Evolutionary conservation across 139 green algal genomes (phyloP).

Genomic region (Marvania coccoides): DNA sequence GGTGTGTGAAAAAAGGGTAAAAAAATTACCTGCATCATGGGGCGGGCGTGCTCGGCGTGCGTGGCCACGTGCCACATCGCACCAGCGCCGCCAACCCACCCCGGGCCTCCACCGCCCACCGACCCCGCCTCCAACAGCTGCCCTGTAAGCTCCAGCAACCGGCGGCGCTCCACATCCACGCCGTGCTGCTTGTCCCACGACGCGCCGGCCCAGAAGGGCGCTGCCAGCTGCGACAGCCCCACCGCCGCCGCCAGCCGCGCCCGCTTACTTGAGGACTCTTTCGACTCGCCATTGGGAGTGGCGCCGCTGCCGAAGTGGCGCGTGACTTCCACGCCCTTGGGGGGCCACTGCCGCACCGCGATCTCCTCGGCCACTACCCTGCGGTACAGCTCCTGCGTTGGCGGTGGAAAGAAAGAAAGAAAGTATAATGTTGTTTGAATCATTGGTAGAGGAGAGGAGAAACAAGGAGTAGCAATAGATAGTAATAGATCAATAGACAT

Average conservation of each 20-base stretch:
- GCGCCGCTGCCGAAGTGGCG: background rate
- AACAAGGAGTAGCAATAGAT: too few species aligned
- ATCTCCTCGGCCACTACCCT: conserved; percentile 4
- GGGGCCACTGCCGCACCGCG: background rate
- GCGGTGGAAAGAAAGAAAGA: too few species aligned
- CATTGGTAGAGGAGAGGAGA: too few species aligned
- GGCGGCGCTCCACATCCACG: conserved; percentile 40
- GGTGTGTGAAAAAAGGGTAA: too few species aligned
- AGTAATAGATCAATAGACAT: too few species aligned
- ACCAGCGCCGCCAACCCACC: conserved; percentile 11
- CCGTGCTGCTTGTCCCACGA: conserved; percentile 52
- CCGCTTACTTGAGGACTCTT: conserved; percentile 4
- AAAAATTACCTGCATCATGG: conserved; percentile 77
- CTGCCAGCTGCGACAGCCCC: conserved; percentile 44
- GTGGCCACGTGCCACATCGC: conserved; percentile 63
- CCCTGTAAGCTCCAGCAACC: conserved; percentile 10
- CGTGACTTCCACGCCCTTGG: background rate
- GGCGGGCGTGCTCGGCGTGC: conserved; percentile 68
- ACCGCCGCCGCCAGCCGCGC: conserved; percentile 57
- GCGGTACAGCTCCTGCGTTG: background rate
- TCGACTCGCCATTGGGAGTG: background rate
- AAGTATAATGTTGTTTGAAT: too few species aligned
- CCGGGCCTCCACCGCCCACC: background rate
- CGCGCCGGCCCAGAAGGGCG: conserved; percentile 33
- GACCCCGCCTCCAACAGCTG: background rate